A percentile compares a stretch with the other conserved stretches of the same genome.
Evolutionary conservation across 345 rosid genomes (phyloP).

Genomic region (Clarkia xantiana): DNA sequence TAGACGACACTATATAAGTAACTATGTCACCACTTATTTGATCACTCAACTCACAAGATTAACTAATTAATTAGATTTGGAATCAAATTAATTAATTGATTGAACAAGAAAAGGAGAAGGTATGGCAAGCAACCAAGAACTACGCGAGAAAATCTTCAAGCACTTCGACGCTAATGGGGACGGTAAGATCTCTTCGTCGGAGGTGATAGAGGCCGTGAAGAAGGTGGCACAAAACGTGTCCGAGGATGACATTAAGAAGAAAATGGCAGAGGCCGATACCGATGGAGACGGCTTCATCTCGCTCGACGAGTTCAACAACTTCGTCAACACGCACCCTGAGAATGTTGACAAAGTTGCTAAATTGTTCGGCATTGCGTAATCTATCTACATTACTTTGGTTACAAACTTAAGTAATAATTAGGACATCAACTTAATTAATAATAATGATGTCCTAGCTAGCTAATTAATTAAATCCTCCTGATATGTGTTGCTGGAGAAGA

Average conservation of each 20-base stretch:
- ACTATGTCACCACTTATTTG: no score
- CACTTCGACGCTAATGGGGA: constrained; percentile 69
- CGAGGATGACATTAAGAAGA: constrained; percentile 40
- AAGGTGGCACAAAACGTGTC: constrained; percentile 55
- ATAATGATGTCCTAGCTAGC: no score
- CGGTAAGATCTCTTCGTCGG: constrained; percentile 56
- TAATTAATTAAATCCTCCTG: no score
- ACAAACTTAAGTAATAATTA: no score
- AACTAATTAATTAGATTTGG: no score
- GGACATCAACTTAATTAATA: no score
- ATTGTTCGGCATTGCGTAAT: constrained; percentile 18
- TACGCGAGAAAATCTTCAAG: constrained; percentile 62
- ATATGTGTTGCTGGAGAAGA: no score
- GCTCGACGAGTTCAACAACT: constrained; percentile 42
- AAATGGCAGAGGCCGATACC: constrained; percentile 88
- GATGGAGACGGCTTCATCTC: constrained; percentile 88
- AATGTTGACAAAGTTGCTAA: constrained; percentile 79
- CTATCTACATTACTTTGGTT: no score
- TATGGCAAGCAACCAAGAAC: constrained; percentile 20
- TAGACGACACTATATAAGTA: no score
- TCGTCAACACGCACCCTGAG: constrained; percentile 64
- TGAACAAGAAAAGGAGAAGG: no score
- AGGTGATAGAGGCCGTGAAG: constrained; percentile 54
- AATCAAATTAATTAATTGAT: no score
- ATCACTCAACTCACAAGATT: no score